These are phyloP conservation scores for Linum trigynum DNA, from an alignment of 345 rosid genomes.

Conservation along the genomic window DNA sequence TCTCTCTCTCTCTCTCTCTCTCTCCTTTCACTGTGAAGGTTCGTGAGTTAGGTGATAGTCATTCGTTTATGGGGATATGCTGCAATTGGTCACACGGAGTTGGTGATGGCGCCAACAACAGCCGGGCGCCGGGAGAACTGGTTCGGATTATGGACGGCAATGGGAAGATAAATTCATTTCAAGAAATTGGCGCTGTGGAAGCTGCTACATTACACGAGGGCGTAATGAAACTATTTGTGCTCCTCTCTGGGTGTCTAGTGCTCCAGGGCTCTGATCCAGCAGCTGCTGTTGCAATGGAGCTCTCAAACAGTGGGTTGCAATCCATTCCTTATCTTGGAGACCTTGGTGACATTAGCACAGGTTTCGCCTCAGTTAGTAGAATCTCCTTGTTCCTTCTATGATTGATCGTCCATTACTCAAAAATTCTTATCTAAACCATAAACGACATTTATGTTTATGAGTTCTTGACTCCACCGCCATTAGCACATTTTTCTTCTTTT, in stretches of 20 bases:
- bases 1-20: not conserved
- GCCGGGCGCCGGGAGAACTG: not conserved
- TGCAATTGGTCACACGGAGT: not conserved
- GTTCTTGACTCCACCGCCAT: not conserved
- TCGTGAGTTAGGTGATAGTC: not conserved
- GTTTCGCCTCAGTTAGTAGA: constrained; percentile 99
- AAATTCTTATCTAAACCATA: not conserved
- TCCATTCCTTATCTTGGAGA: constrained; percentile 57
- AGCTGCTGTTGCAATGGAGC: constrained; percentile 39
- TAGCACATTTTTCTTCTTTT: not conserved
- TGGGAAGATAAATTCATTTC: not conserved
- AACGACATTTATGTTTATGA: not conserved
- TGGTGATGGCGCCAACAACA: not conserved
- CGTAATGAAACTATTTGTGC: constrained; percentile 37
- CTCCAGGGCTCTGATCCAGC: constrained; percentile 53
- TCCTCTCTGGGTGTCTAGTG: constrained; percentile 40
- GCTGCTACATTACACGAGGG: constrained; percentile 17
- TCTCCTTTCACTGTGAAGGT: not conserved
- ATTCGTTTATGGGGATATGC: not conserved
- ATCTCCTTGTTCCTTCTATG: constrained; percentile 51
- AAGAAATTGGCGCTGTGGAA: not conserved
- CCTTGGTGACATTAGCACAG: constrained; percentile 94
- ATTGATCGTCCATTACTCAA: constrained; percentile 8
- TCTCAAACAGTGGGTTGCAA: constrained; percentile 40
- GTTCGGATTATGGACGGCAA: not conserved